These are phyloP conservation scores for Amauroascus niger DNA, from an alignment of 2,329 filamentous ascomycete genomes.

Conservation along the genomic window DNA sequence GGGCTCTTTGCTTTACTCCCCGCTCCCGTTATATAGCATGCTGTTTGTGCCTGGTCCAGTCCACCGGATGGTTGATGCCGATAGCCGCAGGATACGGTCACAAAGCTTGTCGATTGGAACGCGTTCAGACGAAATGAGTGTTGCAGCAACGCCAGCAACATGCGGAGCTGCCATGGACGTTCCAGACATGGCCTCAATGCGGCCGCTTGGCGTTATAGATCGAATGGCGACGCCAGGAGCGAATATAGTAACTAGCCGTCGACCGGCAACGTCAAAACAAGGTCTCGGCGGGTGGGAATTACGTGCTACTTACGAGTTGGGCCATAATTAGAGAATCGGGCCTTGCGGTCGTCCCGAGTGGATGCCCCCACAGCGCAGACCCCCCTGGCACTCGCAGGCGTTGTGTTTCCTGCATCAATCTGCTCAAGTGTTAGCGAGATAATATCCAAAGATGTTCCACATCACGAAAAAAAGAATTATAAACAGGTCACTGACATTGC, in stretches of 20 bases:
- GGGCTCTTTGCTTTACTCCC: neutral
- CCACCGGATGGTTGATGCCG: neutral
- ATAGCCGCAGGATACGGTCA: slow-evolving; percentile 38
- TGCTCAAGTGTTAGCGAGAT: slow-evolving; percentile 15
- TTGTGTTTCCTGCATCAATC: slow-evolving; percentile 23
- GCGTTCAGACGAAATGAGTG: slow-evolving; percentile 43
- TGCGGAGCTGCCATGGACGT: slow-evolving; percentile 34
- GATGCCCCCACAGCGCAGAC: slow-evolving; percentile 36
- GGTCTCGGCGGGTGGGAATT: neutral
- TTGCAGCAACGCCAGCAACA: slow-evolving; percentile 47
- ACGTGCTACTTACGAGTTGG: slow-evolving; percentile 24
- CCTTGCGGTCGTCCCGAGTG: slow-evolving; percentile 24
- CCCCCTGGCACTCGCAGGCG: slow-evolving; percentile 31
- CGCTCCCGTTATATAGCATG: slow-evolving; percentile 4
- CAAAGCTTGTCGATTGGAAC: slow-evolving; percentile 39
- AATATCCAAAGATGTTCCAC: neutral
- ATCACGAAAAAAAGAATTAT: neutral
- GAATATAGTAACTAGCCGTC: slow-evolving; percentile 42
- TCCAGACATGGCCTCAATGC: slow-evolving; percentile 37
- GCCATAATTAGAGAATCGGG: slow-evolving; percentile 36
- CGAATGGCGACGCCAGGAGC: slow-evolving; percentile 47
- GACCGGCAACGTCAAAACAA: neutral
- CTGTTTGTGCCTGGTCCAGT: neutral
- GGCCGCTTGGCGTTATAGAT: slow-evolving; percentile 40
- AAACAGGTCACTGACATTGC: neutral